phyloP scores from a whole-genome alignment of 2,329 filamentous ascomycete species.

The Zopfia rhizophila region DNA sequence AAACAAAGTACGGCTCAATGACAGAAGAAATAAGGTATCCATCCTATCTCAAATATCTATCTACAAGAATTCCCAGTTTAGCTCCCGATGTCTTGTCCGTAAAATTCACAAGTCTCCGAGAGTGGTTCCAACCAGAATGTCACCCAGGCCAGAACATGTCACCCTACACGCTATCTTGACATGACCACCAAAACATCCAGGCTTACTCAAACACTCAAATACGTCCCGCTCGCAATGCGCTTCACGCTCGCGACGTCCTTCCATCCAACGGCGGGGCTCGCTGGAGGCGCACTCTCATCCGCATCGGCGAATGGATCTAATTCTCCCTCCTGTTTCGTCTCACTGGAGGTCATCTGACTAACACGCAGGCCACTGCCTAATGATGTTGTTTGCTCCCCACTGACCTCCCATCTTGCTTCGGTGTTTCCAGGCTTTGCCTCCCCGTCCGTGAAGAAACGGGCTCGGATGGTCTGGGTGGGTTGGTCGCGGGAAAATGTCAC shows the following conservation, averaged over 20 bases:
- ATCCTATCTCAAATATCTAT: conserved; percentile 18
- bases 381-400: conserved; percentile 57
- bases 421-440: conserved; percentile 77
- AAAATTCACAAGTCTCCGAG: background rate
- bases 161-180: background rate
- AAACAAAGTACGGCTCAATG: too few species aligned
- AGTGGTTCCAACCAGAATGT: conserved; percentile 1
- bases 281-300: conserved; percentile 46
- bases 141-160: background rate
- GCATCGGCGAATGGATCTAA: conserved; percentile 79
- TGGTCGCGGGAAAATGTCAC: conserved; percentile 70
- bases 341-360: conserved; percentile 53
- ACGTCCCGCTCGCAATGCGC: conserved; percentile 51
- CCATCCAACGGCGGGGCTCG: conserved; percentile 40
- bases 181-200: background rate
- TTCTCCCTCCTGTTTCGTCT: conserved; percentile 53
- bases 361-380: conserved; percentile 73
- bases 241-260: conserved; percentile 48
- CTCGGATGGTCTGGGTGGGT: conserved; percentile 78
- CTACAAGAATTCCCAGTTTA: conserved; percentile 8
- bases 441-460: conserved; percentile 80
- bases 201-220: conserved; percentile 40
- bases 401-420: conserved; percentile 84
- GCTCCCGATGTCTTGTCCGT: background rate
- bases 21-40: too few species aligned